These are phyloP conservation scores for Lactarius hengduanensis DNA, from an alignment of 768 basidiomycete genomes.

Conservation along the genomic window DNA sequence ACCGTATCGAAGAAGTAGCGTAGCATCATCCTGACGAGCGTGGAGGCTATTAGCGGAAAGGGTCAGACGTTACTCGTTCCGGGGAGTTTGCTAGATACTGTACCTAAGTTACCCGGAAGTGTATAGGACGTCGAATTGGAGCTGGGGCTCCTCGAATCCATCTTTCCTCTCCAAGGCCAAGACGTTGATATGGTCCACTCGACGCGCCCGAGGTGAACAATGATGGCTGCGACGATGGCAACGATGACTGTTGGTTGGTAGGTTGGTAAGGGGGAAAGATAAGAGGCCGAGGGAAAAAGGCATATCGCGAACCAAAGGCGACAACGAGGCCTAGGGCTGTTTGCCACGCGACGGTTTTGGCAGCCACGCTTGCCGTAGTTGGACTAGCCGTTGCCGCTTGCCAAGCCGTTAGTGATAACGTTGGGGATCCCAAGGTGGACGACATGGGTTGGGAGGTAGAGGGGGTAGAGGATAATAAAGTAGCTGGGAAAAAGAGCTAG, in stretches of 20 bases:
- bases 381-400: background rate
- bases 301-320: background rate
- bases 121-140: background rate
- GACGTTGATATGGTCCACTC: background rate
- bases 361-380: background rate
- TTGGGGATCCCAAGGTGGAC: background rate
- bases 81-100: too few relatives aligned
- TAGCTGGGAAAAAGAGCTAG: background rate
- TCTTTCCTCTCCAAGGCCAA: background rate
- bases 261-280: constrained; percentile 2
- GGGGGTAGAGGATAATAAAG: background rate
- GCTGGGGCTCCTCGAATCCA: background rate
- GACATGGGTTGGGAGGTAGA: background rate
- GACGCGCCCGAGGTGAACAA: constrained; percentile 8
- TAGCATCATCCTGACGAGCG: constrained; percentile 11
- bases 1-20: constrained; percentile 10
- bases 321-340: constrained; percentile 17
- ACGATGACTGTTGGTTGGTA: constrained; percentile 20
- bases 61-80: too few relatives aligned
- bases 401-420: background rate
- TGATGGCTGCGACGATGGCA: constrained; percentile 2
- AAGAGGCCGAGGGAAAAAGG: background rate
- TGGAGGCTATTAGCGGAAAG: background rate
- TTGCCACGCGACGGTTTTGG: constrained; percentile 10
- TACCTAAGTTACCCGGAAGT: constrained; percentile 5